A percentile compares a stretch with the other conserved stretches of the same genome.
Conservation (phyloP, 1,139 yeast genomes). For the Hanseniaspora sp. region DNA sequence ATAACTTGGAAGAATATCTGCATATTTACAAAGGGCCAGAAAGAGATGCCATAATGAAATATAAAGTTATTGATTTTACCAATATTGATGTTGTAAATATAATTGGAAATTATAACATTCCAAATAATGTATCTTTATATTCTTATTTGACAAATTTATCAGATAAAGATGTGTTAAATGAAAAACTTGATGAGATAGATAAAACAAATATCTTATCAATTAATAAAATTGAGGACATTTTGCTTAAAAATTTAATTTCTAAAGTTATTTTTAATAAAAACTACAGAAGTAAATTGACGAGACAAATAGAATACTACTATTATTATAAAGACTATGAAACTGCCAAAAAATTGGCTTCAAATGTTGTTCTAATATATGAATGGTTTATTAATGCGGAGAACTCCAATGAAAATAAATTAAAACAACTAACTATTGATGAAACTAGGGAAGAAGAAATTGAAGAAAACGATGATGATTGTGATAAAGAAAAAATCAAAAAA, state of each 20-base stretch:
- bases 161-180: not conserved
- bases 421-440: not conserved
- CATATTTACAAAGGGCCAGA: constrained; percentile 9
- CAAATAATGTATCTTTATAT: constrained; percentile 1
- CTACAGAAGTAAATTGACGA: constrained; percentile 7
- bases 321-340: constrained; percentile 3
- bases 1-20: constrained; percentile 5
- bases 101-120: constrained; percentile 8
- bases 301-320: constrained; percentile 13
- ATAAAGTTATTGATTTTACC: constrained; percentile 1
- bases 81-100: not conserved
- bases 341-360: not conserved
- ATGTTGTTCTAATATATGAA: not conserved
- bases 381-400: not conserved
- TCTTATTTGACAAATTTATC: not conserved
- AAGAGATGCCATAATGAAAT: constrained; percentile 9
- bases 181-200: not conserved
- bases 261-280: constrained; percentile 6
- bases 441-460: not conserved
- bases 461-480: constrained; percentile 23
- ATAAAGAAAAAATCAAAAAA: not conserved
- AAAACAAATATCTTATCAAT: not conserved
- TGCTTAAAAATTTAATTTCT: not conserved
- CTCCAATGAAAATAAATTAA: not conserved
- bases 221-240: not conserved